Evolutionary conservation across 1,284 basidiomycete genomes (phyloP).

Genomic region (Cryptococcus depauperatus): DNA sequence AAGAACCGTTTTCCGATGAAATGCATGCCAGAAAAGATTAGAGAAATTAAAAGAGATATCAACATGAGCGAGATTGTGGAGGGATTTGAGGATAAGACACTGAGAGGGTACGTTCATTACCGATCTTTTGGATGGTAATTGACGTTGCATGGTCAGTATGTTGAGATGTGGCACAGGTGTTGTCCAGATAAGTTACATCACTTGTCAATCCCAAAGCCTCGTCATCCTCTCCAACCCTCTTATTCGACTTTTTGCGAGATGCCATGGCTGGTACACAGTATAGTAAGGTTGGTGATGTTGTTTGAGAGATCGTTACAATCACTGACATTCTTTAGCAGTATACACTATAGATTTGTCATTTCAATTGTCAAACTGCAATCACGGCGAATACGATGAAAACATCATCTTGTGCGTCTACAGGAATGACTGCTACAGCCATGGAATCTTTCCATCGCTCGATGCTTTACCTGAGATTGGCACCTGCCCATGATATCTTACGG

Average conservation of each 20-base stretch:
- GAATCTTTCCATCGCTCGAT: too few relatives aligned
- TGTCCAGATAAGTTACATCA: slow-evolving; percentile 32
- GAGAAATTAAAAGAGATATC: slow-evolving; percentile 41
- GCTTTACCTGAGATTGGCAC: too few relatives aligned
- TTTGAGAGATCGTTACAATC: too few relatives aligned
- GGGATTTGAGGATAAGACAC: slow-evolving; percentile 28
- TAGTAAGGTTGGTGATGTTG: slow-evolving; percentile 28
- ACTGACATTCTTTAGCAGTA: too few relatives aligned
- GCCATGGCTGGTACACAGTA: slow-evolving; percentile 37
- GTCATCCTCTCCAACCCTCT: slow-evolving; percentile 33
- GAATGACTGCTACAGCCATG: too few relatives aligned
- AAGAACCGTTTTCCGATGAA: slow-evolving; percentile 26
- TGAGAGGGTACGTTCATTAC: slow-evolving; percentile 31
- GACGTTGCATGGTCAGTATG: slow-evolving; percentile 19
- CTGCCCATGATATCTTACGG: too few relatives aligned
- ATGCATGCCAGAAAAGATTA: slow-evolving; percentile 33
- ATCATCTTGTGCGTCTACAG: too few relatives aligned
- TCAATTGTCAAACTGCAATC: too few relatives aligned
- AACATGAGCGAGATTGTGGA: slow-evolving; percentile 37
- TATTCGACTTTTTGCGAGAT: slow-evolving; percentile 34
- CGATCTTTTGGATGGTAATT: neutral
- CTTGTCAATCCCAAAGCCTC: slow-evolving; percentile 25
- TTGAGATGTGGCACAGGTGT: slow-evolving; percentile 41
- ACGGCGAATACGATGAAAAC: too few relatives aligned
- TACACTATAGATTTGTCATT: too few relatives aligned